Conservation (phyloP, 164 flowering plant genomes). For the Magnolia kwangsiensis region DNA sequence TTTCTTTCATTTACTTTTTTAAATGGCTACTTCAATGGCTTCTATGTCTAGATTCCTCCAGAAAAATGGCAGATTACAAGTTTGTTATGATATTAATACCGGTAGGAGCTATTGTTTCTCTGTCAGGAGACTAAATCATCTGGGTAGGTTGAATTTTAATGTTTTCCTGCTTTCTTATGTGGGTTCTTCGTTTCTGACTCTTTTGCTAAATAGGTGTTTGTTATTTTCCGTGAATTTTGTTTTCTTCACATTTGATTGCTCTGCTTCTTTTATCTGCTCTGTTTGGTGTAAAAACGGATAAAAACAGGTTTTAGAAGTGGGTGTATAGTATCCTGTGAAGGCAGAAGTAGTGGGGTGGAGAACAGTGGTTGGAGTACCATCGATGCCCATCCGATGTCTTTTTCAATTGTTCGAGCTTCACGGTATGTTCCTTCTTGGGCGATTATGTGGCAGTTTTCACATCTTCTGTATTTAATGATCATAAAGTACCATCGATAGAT, state of each 20-base stretch:
- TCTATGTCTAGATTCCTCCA: conserved; percentile 39
- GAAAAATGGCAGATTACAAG: conserved; percentile 27
- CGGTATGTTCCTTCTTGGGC: conserved; percentile 29
- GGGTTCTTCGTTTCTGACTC: neutral
- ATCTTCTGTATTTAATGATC: too few relatives aligned
- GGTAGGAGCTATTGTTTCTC: conserved; percentile 21
- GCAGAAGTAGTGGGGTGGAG: conserved; percentile 22
- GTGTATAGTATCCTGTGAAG: conserved; percentile 19
- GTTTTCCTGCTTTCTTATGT: neutral
- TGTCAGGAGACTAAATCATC: conserved; percentile 19
- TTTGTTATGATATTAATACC: conserved; percentile 13
- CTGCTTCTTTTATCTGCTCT: neutral
- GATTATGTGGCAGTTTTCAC: neutral
- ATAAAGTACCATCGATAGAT: too few relatives aligned
- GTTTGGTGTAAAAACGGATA: neutral
- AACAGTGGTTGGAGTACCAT: conserved; percentile 21
- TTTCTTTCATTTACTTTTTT: neutral
- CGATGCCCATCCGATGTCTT: conserved; percentile 22
- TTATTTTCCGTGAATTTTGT: neutral
- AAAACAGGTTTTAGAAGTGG: conserved; percentile 23
- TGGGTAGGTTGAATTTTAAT: conserved; percentile 22
- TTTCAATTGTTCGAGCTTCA: conserved; percentile 23
- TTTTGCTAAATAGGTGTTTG: neutral
- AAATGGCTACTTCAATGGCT: conserved; percentile 38
- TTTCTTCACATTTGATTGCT: neutral